These are phyloP conservation scores for Fraxinus anomala DNA, from an alignment of 257 asterid species.

Conservation along the genomic window DNA sequence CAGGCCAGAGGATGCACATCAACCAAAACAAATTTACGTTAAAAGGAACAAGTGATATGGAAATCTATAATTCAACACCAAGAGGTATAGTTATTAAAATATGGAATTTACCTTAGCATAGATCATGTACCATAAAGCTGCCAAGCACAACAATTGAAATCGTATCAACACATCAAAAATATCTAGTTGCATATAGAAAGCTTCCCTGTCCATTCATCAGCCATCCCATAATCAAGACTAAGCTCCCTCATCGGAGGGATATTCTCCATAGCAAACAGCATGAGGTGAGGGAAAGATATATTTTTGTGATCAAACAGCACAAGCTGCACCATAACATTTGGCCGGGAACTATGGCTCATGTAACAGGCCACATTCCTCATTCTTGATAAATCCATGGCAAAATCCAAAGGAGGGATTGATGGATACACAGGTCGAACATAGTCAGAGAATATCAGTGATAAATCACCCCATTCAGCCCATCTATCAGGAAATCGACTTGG, in stretches of 20 bases:
- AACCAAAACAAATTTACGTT: neutral
- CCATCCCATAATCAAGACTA: constrained; percentile 55
- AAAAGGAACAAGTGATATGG: neutral
- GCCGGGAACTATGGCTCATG: constrained; percentile 33
- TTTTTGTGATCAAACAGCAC: constrained; percentile 52
- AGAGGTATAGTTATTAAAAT: too few relatives aligned
- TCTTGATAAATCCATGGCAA: constrained; percentile 33
- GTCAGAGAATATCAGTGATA: constrained; percentile 28
- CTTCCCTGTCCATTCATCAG: constrained; percentile 45
- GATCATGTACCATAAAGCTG: constrained; percentile 14
- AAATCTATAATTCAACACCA: neutral
- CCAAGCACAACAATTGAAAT: constrained; percentile 9
- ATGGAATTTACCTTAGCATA: constrained; percentile 32
- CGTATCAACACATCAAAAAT: neutral
- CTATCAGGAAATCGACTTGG: constrained; percentile 45
- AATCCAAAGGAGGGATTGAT: constrained; percentile 33
- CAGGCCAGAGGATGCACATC: neutral
- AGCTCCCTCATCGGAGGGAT: constrained; percentile 52
- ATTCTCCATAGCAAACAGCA: constrained; percentile 59
- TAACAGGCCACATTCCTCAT: constrained; percentile 37
- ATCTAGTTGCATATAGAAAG: constrained; percentile 45
- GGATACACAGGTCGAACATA: constrained; percentile 26
- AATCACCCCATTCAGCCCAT: constrained; percentile 37
- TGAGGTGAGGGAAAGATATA: constrained; percentile 50
- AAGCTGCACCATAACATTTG: constrained; percentile 45